These are phyloP conservation scores for Papiliotrema laurentii DNA, from an alignment of 1,284 basidiomycete species.

Conservation along the genomic window DNA sequence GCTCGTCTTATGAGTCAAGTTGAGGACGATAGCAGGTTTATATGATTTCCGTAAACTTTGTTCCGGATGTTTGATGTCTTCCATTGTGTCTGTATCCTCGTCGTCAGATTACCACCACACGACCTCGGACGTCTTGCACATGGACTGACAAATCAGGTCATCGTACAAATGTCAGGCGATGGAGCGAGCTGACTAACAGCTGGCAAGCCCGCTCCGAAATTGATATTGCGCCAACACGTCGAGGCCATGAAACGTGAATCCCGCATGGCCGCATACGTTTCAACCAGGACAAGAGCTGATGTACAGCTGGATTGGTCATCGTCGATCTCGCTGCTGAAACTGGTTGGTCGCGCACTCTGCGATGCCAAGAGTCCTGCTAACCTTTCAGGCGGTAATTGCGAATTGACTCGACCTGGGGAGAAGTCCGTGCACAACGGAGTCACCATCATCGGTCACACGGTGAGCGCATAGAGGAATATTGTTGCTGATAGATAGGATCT, in stretches of 20 bases:
- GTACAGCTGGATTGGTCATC: slow-evolving; percentile 64
- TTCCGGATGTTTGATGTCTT: neutral
- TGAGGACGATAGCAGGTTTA: no score
- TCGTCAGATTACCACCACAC: slow-evolving; percentile 59
- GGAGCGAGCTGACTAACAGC: slow-evolving; percentile 58
- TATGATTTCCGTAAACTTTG: no score
- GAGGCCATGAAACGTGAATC: slow-evolving; percentile 68
- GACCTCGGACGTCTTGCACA: slow-evolving; percentile 49
- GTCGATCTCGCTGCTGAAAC: slow-evolving; percentile 79
- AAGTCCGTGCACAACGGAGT: slow-evolving; percentile 64
- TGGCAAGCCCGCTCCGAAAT: slow-evolving; percentile 73
- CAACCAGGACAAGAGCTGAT: no score
- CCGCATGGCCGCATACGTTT: neutral
- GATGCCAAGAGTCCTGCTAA: neutral
- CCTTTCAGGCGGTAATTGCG: slow-evolving; percentile 69
- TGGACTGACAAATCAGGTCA: no score
- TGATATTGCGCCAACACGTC: slow-evolving; percentile 74
- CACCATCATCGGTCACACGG: slow-evolving; percentile 63
- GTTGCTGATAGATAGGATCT: slow-evolving; percentile 54
- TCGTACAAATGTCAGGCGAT: no score
- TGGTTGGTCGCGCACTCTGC: neutral
- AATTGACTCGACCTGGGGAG: slow-evolving; percentile 69
- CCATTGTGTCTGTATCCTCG: no score
- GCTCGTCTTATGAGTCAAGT: no score
- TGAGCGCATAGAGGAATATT: neutral